A percentile compares a stretch with the other conserved stretches of the same genome.
These are phyloP conservation scores for Thyridium curvatum DNA, from an alignment of 2,329 filamentous ascomycete genomes.

Conservation along the genomic window DNA sequence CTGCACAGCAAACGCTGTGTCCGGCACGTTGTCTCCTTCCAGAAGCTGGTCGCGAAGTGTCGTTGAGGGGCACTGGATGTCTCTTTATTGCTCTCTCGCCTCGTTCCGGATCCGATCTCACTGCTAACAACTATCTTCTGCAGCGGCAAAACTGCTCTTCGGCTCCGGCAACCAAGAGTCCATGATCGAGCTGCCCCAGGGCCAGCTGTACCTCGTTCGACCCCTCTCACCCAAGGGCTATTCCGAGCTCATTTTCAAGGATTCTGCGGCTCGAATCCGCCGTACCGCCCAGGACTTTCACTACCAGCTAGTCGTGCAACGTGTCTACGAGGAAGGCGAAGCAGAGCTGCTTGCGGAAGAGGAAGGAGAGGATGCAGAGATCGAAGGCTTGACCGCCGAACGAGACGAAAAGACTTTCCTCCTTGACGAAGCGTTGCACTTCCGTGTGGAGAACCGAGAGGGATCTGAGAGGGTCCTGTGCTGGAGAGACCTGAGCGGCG, in stretches of 20 bases:
- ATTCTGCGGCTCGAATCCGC: slow-evolving; percentile 86
- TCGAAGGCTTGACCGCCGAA: slow-evolving; percentile 68
- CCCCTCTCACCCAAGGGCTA: slow-evolving; percentile 95
- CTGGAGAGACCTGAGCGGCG: slow-evolving; percentile 92
- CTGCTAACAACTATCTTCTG: slow-evolving; percentile 1
- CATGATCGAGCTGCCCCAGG: slow-evolving; percentile 89
- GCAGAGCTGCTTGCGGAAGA: slow-evolving; percentile 87
- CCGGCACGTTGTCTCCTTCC: no score
- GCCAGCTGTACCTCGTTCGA: slow-evolving; percentile 94
- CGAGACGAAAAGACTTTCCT: slow-evolving; percentile 97
- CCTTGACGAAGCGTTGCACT: slow-evolving; percentile 85
- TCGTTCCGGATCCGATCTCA: slow-evolving; percentile 8
- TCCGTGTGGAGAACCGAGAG: slow-evolving; percentile 76
- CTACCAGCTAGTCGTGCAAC: slow-evolving; percentile 93
- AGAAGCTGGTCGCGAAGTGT: no score
- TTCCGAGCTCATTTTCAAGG: slow-evolving; percentile 97
- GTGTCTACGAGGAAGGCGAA: slow-evolving; percentile 96
- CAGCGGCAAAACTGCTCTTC: slow-evolving; percentile 91
- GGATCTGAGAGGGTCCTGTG: slow-evolving; percentile 81
- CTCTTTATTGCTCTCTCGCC: no score
- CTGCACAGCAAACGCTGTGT: no score
- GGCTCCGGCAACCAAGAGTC: slow-evolving; percentile 82
- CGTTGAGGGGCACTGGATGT: no score
- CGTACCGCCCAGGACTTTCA: slow-evolving; percentile 92
- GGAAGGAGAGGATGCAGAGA: slow-evolving; percentile 73